Evolutionary conservation across 305 asterid species (phyloP).

Genomic region (Fraxinus dipetala): DNA sequence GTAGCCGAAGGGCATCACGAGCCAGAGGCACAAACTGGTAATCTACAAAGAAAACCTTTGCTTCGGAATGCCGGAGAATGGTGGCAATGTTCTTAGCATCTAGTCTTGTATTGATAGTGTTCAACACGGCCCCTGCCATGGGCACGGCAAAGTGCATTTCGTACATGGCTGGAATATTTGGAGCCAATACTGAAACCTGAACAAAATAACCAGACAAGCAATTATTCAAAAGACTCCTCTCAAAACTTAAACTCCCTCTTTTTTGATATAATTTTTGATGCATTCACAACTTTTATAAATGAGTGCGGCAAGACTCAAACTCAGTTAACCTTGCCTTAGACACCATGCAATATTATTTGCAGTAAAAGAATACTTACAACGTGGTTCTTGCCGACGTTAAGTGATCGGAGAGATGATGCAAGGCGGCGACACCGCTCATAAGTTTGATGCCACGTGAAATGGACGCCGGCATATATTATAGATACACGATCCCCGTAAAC

Average conservation of each 20-base stretch:
- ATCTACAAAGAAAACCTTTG: conserved; percentile 65
- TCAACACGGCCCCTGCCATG: conserved; percentile 88
- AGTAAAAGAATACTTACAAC: conserved; percentile 36
- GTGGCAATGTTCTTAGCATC: conserved; percentile 59
- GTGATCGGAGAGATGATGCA: conserved; percentile 45
- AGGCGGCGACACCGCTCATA: conserved; percentile 51
- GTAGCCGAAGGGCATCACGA: conserved; percentile 40
- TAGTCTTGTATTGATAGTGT: conserved; percentile 71
- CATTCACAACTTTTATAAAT: too few relatives aligned
- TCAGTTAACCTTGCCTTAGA: not conserved
- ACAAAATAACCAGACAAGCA: not conserved
- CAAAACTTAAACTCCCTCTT: not conserved
- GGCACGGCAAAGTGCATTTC: conserved; percentile 95
- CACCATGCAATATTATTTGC: not conserved
- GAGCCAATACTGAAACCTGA: conserved; percentile 81
- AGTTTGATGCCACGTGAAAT: conserved; percentile 53
- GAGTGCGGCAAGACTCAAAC: not conserved
- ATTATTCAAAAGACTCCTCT: not conserved
- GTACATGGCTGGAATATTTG: conserved; percentile 74
- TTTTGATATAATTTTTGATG: too few relatives aligned
- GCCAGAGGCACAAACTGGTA: conserved; percentile 49
- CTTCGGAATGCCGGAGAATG: conserved; percentile 68
- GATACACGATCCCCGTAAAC: conserved; percentile 44
- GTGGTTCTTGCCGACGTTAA: conserved; percentile 34
- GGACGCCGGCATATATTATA: conserved; percentile 30